Evolutionary conservation across 495 filamentous ascomycete genomes (phyloP).

Genomic region (Elaphomyces granulatus): DNA sequence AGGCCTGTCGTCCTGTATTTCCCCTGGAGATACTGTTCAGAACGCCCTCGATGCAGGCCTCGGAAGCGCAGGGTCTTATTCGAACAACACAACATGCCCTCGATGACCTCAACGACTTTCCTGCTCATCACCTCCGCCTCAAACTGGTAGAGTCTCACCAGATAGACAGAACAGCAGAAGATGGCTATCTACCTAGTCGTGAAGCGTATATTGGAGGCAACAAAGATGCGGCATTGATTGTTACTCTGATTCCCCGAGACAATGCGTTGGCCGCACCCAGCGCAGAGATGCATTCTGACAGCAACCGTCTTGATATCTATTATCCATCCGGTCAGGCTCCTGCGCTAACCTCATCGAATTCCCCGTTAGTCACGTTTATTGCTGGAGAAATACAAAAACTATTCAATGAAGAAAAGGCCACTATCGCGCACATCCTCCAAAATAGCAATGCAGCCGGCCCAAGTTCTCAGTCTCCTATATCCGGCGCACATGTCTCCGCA

Average conservation of each 20-base stretch:
- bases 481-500: constrained; percentile 21
- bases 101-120: constrained; percentile 83
- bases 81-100: constrained; percentile 78
- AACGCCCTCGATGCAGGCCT: constrained; percentile 46
- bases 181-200: constrained; percentile 13
- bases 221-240: constrained; percentile 46
- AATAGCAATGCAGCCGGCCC: constrained; percentile 10
- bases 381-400: constrained; percentile 62
- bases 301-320: constrained; percentile 60
- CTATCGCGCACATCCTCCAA: constrained; percentile 64
- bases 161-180: constrained; percentile 4
- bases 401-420: constrained; percentile 82
- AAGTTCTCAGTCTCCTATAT: constrained; percentile 17
- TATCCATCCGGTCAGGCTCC: constrained; percentile 66
- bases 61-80: constrained; percentile 63
- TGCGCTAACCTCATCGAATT: constrained; percentile 50
- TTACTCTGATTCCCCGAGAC: constrained; percentile 54
- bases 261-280: constrained; percentile 29
- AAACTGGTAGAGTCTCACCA: constrained; percentile 40
- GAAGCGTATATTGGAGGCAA: constrained; percentile 9
- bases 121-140: constrained; percentile 74
- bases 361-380: constrained; percentile 65
- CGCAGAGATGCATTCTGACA: constrained; percentile 50
- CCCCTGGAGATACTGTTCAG: constrained; percentile 71
- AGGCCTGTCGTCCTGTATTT: constrained; percentile 82